A percentile compares a stretch with the other conserved stretches of the same genome.
These are phyloP conservation scores for Mucor indicus DNA, from an alignment of 371 early-diverging fungal species.

Conservation along the genomic window DNA sequence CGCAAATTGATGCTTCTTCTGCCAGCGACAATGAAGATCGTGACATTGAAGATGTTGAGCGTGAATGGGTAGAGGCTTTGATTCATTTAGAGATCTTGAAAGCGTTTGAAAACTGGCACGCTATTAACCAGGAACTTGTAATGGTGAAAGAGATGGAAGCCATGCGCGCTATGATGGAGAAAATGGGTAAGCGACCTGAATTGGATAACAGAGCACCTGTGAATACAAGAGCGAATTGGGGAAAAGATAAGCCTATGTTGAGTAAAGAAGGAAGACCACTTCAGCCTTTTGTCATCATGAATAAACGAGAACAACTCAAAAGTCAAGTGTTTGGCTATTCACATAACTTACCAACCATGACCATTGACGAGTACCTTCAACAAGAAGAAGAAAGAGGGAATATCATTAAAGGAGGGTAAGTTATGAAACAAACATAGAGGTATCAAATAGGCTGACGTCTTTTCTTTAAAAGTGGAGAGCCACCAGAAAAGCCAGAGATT, in stretches of 20 bases:
- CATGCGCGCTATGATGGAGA: slow-evolving; percentile 32
- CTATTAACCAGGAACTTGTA: slow-evolving; percentile 71
- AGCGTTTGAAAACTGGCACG: slow-evolving; percentile 58
- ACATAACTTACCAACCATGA: slow-evolving; percentile 93
- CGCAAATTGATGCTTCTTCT: slow-evolving; percentile 14
- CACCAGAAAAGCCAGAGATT: slow-evolving; percentile 60
- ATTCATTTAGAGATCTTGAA: slow-evolving; percentile 61
- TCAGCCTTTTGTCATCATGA: slow-evolving; percentile 89
- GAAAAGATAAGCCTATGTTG: slow-evolving; percentile 50
- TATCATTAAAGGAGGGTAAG: slow-evolving; percentile 83
- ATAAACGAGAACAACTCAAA: slow-evolving; percentile 66
- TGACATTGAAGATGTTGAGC: slow-evolving; percentile 63
- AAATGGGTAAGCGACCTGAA: slow-evolving; percentile 10
- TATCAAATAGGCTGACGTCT: not conserved
- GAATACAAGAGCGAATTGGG: slow-evolving; percentile 28
- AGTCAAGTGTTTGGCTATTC: slow-evolving; percentile 87
- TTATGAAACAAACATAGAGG: slow-evolving; percentile 5
- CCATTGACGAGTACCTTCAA: slow-evolving; percentile 91
- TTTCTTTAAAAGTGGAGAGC: slow-evolving; percentile 34
- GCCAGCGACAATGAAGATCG: slow-evolving; percentile 28
- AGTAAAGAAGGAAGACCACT: slow-evolving; percentile 68
- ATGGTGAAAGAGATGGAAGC: slow-evolving; percentile 67
- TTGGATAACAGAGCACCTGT: slow-evolving; percentile 20
- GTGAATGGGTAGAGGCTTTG: slow-evolving; percentile 61
- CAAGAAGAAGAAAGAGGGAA: slow-evolving; percentile 87